phyloP scores from a whole-genome alignment of 208 protist genomes.

The Crithidia brevicula region DNA sequence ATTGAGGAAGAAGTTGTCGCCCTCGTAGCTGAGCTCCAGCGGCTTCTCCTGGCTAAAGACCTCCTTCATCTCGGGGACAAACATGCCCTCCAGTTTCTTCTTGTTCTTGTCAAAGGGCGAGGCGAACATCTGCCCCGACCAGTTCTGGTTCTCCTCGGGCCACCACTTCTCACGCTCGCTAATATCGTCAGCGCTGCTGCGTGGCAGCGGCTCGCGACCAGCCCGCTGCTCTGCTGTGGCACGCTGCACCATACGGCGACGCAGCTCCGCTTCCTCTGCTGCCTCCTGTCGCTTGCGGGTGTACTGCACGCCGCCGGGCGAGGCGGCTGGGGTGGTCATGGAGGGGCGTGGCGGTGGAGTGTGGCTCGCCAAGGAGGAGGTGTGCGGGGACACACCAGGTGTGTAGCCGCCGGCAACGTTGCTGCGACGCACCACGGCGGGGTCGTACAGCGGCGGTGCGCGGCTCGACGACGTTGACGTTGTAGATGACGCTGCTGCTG shows the following conservation, averaged over 20 bases:
- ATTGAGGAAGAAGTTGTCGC: conserved; percentile 75
- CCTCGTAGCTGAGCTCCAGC: conserved; percentile 73
- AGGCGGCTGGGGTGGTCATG: conserved; percentile 74
- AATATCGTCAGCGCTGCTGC: conserved; percentile 1
- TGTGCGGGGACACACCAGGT: conserved; percentile 30
- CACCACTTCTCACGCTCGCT: conserved; percentile 71
- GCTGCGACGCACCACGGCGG: background rate
- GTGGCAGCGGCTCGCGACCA: conserved; percentile 51
- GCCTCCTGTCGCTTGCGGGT: conserved; percentile 44
- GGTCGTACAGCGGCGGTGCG: conserved; percentile 26
- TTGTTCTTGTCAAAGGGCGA: conserved; percentile 79
- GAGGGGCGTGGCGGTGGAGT: conserved; percentile 42
- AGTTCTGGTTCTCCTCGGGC: conserved; percentile 68
- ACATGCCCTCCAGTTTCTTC: conserved; percentile 82
- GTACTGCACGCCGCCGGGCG: conserved; percentile 83
- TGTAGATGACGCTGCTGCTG: background rate
- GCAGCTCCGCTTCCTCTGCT: conserved; percentile 43
- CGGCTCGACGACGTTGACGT: background rate
- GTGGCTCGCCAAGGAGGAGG: conserved; percentile 28
- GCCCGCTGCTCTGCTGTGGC: conserved; percentile 70
- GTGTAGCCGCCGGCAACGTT: conserved; percentile 11
- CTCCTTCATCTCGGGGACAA: conserved; percentile 83
- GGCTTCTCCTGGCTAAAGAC: conserved; percentile 60
- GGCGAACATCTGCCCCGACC: conserved; percentile 76
- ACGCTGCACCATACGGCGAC: conserved; percentile 59